Percentiles rank a stretch among this genome's conserved stretches.
Evolutionary conservation across 2,329 filamentous ascomycete genomes (phyloP).

Genomic region (Trichoderma sp.): DNA sequence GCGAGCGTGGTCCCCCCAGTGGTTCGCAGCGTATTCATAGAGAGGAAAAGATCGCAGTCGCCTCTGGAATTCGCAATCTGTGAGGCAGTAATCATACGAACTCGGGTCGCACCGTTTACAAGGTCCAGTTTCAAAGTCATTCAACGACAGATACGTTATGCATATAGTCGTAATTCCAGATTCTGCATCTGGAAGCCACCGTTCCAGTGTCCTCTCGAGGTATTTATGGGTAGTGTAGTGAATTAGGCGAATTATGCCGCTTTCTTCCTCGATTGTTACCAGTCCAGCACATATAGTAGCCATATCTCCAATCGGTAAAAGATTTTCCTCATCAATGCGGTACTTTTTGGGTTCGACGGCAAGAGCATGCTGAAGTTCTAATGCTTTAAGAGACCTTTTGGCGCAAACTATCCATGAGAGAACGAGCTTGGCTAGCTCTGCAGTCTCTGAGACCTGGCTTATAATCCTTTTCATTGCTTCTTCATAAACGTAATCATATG

Average conservation of each 20-base stretch:
- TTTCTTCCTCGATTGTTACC: not conserved
- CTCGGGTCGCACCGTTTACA: too few species aligned
- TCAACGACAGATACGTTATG: not conserved
- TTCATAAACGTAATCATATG: not conserved
- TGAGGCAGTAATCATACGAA: too few species aligned
- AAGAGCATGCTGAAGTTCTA: not conserved
- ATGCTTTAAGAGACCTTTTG: not conserved
- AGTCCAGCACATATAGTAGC: not conserved
- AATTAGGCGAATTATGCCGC: not conserved
- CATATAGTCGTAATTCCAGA: not conserved
- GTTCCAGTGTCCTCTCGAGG: accelerated
- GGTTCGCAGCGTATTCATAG: too few species aligned
- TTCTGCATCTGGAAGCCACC: not conserved
- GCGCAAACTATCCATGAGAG: not conserved
- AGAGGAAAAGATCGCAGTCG: too few species aligned
- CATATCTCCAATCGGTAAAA: not conserved
- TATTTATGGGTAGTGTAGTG: not conserved
- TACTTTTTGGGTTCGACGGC: not conserved
- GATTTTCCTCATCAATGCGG: not conserved
- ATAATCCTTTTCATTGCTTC: not conserved
- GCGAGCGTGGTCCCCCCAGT: too few species aligned
- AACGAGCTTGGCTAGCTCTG: not conserved
- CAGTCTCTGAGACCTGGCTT: not conserved
- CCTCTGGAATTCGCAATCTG: too few species aligned
- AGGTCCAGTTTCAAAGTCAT: accelerated